Conservation (phyloP, 2,329 filamentous ascomycete species). For the Xylaria sp. region DNA sequence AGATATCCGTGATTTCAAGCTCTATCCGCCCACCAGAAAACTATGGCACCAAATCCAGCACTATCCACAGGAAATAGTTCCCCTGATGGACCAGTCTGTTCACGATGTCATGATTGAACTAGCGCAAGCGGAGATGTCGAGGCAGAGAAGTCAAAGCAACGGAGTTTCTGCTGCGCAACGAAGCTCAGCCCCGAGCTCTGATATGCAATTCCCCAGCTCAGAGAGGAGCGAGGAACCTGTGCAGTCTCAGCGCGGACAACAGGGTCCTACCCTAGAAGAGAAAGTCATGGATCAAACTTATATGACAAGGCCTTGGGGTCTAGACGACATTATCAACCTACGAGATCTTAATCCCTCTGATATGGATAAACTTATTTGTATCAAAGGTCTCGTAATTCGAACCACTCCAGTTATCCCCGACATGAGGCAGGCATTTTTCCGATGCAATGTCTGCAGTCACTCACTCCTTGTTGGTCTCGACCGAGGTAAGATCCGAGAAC, state of each 20-base stretch:
- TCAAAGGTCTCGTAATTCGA: conserved; percentile 96
- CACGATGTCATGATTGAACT: conserved; percentile 95
- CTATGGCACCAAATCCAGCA: conserved; percentile 94
- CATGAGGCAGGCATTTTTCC: conserved; percentile 99
- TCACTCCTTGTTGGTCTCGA: conserved; percentile 92
- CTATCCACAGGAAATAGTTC: conserved; percentile 96
- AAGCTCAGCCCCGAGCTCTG: conserved; percentile 73
- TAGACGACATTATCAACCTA: conserved; percentile 89
- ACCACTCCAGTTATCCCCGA: conserved; percentile 97
- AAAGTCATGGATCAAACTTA: conserved; percentile 85
- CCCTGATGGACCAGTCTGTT: conserved; percentile 93
- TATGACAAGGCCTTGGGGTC: conserved; percentile 87
- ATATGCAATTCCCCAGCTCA: conserved; percentile 82
- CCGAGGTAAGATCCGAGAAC: conserved; percentile 94
- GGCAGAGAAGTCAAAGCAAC: conserved; percentile 62
- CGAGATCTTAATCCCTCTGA: conserved; percentile 93
- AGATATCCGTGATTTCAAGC: conserved; percentile 87
- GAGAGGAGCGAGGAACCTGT: conserved; percentile 69
- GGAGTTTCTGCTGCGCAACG: conserved; percentile 62
- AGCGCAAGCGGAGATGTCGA: conserved; percentile 81
- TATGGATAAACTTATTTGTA: conserved; percentile 94
- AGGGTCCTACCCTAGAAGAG: conserved; percentile 73
- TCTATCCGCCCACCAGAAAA: conserved; percentile 92
- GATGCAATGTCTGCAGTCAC: conserved; percentile 92
- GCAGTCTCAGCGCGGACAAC: conserved; percentile 56